Percentiles rank a stretch among this genome's conserved stretches.
These are phyloP conservation scores for Chaetomium sp. DNA, from an alignment of 2,329 filamentous ascomycete species.

Conservation along the genomic window DNA sequence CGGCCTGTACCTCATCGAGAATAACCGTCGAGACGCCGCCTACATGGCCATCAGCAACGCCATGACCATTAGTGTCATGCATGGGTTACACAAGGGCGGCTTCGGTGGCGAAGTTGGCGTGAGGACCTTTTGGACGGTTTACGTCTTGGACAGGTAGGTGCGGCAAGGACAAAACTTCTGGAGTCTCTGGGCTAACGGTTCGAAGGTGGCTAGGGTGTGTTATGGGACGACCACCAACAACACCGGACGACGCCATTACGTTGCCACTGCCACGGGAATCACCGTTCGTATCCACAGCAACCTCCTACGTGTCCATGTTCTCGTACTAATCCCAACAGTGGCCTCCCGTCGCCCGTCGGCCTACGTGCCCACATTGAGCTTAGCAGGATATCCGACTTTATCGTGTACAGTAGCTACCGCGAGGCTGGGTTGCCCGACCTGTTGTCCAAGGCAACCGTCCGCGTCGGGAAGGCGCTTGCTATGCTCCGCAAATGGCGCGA, in stretches of 20 bases:
- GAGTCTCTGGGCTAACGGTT: neutral
- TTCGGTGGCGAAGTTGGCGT: constrained; percentile 38
- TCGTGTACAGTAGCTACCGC: constrained; percentile 42
- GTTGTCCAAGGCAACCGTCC: constrained; percentile 24
- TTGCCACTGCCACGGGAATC: constrained; percentile 35
- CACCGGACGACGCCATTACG: constrained; percentile 42
- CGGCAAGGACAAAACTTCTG: too few relatives aligned
- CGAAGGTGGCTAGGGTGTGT: constrained; percentile 38
- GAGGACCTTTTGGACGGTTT: constrained; percentile 47
- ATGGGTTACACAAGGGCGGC: constrained; percentile 41
- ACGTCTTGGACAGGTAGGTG: constrained; percentile 42
- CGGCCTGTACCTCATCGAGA: constrained; percentile 44
- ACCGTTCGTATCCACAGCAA: constrained; percentile 31
- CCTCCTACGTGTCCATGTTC: neutral
- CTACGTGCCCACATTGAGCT: constrained; percentile 42
- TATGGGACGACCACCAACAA: constrained; percentile 42
- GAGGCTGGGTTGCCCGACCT: constrained; percentile 17
- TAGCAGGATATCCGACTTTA: constrained; percentile 41
- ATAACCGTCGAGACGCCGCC: constrained; percentile 42
- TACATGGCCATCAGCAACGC: constrained; percentile 42
- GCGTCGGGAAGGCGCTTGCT: constrained; percentile 35
- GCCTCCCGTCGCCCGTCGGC: constrained; percentile 38
- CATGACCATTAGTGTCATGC: constrained; percentile 42
- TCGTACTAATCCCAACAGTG: constrained; percentile 26
- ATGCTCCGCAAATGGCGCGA: constrained; percentile 38